Base-by-base conservation (phyloP, 2,329 filamentous ascomycete species). In the Geosmithia flava region DNA sequence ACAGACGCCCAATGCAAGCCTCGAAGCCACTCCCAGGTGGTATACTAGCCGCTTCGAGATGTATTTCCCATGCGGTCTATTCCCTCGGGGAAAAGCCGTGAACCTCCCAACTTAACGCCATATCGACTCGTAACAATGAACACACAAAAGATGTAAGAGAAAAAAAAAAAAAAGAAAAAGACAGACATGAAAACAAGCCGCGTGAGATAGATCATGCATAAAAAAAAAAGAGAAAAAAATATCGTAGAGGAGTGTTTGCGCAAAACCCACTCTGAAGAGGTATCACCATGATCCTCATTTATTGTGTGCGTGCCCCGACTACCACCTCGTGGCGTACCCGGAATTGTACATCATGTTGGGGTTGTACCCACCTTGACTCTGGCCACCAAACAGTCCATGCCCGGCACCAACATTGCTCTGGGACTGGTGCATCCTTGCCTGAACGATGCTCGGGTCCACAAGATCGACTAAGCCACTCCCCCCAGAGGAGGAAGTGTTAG, bases 401-500 rank as follows among this genome's bases (percentile, higher is more conserved):
- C 86, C 85, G 72, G 83, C 83, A 78, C 85, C 83, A 70, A 81
- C 81, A 76, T 81, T 85, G 72, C 81, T 85, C 72, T 85, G 83
- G 61, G 81, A 77, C 73, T 85, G 81, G 74, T 93, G 90, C 78
- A 95, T 85, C 79, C 90, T 87, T 70, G 88, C 88, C 77, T 95
- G 90, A 78, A 97, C 83, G 80, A 96, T 96, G 80, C 88, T 95
- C 79, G 91, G 91, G 88, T 97, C 90, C 78, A 87, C 88, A 90
- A 95, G 88, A 94, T 97, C 90, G 76, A 94, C 90, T 91, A 96
- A 82, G 77, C 87, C 90, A 87, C 88, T 87, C 81, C 89, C 90
- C 77, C 86, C 86, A 82, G 89, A 95, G 83, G 91, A 97, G 87
- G 90, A 95, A 91, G 91, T 96, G 88, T 96, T 95, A 93, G 89